These are phyloP conservation scores for Xerocomellus amylosporus DNA, from an alignment of 768 basidiomycete genomes.

Conservation along the genomic window DNA sequence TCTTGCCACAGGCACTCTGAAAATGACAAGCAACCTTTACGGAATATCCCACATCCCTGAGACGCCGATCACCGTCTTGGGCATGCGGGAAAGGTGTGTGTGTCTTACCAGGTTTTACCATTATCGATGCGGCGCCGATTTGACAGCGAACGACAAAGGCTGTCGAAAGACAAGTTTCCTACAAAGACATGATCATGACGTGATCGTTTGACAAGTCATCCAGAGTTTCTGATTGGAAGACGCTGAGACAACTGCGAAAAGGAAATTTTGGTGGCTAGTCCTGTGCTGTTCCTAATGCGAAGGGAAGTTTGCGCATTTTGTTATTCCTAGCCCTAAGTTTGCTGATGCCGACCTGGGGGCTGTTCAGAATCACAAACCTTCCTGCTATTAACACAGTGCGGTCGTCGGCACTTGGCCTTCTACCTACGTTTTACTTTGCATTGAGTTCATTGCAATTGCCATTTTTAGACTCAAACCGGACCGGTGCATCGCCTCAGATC, in stretches of 20 bases:
- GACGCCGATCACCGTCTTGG: slow-evolving; percentile 14
- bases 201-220: background rate
- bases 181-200: background rate
- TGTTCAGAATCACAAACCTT: background rate
- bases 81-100: background rate
- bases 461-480: background rate
- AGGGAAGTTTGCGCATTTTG: background rate
- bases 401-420: background rate
- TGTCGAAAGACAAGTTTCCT: slow-evolving; percentile 1
- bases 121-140: background rate
- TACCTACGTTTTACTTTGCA: slow-evolving; percentile 1
- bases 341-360: background rate
- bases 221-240: background rate
- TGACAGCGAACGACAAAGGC: slow-evolving; percentile 1
- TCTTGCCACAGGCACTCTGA: slow-evolving; percentile 16
- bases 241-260: background rate
- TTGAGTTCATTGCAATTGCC: background rate
- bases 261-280: background rate
- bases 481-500: background rate
- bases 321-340: background rate
- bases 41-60: slow-evolving; percentile 4
- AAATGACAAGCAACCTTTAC: slow-evolving; percentile 16
- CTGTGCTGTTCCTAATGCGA: background rate
- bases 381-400: background rate
- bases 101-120: background rate